These are phyloP conservation scores for Ogataea naganishii DNA, from an alignment of 805 yeast species.

Conservation along the genomic window DNA sequence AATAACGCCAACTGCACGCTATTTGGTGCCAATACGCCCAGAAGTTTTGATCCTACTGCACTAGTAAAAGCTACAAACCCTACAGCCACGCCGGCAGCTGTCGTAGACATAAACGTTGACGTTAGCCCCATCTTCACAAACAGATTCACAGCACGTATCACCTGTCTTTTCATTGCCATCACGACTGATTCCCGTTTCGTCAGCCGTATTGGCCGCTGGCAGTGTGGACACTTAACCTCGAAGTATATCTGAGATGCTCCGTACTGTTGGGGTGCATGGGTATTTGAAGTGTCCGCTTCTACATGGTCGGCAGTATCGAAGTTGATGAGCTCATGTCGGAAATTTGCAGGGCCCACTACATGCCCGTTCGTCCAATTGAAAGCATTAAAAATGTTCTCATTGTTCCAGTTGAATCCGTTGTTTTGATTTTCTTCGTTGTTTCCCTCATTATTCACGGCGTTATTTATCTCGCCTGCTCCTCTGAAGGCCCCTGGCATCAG, in stretches of 20 bases:
- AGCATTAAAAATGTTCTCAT: slow-evolving; percentile 1
- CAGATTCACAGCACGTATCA: slow-evolving; percentile 8
- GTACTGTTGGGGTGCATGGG: slow-evolving; percentile 1
- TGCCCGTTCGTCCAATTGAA: too few species aligned
- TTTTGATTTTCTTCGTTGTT: slow-evolving; percentile 4
- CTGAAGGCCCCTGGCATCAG: too few species aligned
- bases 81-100: slow-evolving; percentile 14
- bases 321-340: too few species aligned
- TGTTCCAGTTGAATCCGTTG: slow-evolving; percentile 1
- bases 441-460: too few species aligned
- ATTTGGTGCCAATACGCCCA: slow-evolving; percentile 21
- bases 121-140: slow-evolving; percentile 11
- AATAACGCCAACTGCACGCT: slow-evolving; percentile 23
- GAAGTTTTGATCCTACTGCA: slow-evolving; percentile 20
- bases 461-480: too few species aligned
- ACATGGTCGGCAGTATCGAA: too few species aligned
- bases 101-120: slow-evolving; percentile 11
- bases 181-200: slow-evolving; percentile 14
- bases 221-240: slow-evolving; percentile 28
- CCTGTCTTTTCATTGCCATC: slow-evolving; percentile 7
- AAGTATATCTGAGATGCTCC: slow-evolving; percentile 2
- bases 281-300: background rate
- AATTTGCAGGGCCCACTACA: too few species aligned
- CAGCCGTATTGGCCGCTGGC: slow-evolving; percentile 22
- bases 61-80: slow-evolving; percentile 13